Base-by-base conservation (phyloP, 139 green algal genomes). In the Chlamydomonas sp. region DNA sequence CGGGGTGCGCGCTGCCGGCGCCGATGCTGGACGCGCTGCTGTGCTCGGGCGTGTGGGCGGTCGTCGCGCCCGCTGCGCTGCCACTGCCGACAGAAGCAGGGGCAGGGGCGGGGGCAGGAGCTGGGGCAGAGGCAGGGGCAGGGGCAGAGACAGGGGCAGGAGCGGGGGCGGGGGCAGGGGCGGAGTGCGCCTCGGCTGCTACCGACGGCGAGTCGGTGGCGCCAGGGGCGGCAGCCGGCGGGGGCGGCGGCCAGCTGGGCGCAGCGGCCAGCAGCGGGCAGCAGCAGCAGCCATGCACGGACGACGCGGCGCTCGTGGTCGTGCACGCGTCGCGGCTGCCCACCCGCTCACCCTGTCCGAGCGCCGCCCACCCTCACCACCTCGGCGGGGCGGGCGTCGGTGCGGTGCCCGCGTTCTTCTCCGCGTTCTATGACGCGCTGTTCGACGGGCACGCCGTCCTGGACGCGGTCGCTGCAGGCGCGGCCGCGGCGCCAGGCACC, bases 381-480 rank as follows among this genome's bases (percentile, higher is more conserved):
- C 39, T n/a, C 39, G 8, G 39, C 59, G 13, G 16, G 8, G 43
- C 16, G 59, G 31, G 39, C 20, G 59, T 48, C 31, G 33, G 8
- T 26, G 59, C 10, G 36, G 6, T 69, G 22, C 35, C 34, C 24
- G 5, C 35, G 5, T 54, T 57, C 62, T 57, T 69, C 6, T 20
- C n/a, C 10, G n/a, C 62, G 5, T 69, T 69, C 37, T 69, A 69
- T 26, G 8, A 54, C 3, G 62, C 37, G 30, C 62, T 69, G 34
- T 58, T 69, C 5, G 33, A 5, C 31, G 62, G 62, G 31, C 36
- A 69, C 13, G 35, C 62, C 6, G 37, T 69, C 5, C 62, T 69
- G 37, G 24, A 5, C 4, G 30, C 62, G 16, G 57, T 69, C 31
- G 24, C 54, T 20, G 37, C 37, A 16, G 62, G 24, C 5, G 62